Base-by-base conservation (phyloP, 2,329 filamentous ascomycete species). In the Stagonosporopsis vannaccii region DNA sequence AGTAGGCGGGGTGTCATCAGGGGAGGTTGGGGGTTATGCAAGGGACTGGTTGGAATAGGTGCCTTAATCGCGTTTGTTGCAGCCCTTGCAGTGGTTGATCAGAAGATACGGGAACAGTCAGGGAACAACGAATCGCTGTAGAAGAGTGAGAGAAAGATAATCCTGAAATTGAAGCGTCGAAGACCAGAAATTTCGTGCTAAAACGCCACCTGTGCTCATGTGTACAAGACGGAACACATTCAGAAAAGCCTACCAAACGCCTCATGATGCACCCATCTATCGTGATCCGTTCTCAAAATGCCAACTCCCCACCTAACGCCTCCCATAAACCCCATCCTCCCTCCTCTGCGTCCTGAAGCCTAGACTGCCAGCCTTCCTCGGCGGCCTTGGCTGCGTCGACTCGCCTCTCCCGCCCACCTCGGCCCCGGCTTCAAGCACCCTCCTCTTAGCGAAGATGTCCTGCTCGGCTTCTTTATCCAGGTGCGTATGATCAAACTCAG, bases 401-500 rank as follows among this genome's bases (percentile, higher is more conserved):
- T 63, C 52, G 13, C 49, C 17, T 33, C 51, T 15, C 8, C 58
- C 25, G 33, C 50, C 25, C 13, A 47, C 6, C 37, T 51, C 53
- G 9, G 26, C 41, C 6, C 49, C 53, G 15, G 44, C 54, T 17
- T 75, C 70, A 39, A 75, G 37, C 35, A 74, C 71, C 57, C 65
- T 68, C 46, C 51, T 71, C 33, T 63, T 69, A 45, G 74, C 70
- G 54, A 77, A 73, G 42, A 80, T 55, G n/a, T 66, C 65, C 32
- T 65, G 53, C 30, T 67, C 73, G 49, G 36, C 71, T 55, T 59
- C 64, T 58, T 71, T 74, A 36, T 79, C 76, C 23, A 77, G 78
- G 46, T 78, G 72, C 19, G 78, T 77, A 30, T 78, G 77, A 41
- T 80, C 78, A 33, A 76, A 73, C 63, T 87, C 84, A 0, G 84